These are phyloP conservation scores for Cystofilobasidium macerans DNA, from an alignment of 768 basidiomycete genomes.

Conservation along the genomic window DNA sequence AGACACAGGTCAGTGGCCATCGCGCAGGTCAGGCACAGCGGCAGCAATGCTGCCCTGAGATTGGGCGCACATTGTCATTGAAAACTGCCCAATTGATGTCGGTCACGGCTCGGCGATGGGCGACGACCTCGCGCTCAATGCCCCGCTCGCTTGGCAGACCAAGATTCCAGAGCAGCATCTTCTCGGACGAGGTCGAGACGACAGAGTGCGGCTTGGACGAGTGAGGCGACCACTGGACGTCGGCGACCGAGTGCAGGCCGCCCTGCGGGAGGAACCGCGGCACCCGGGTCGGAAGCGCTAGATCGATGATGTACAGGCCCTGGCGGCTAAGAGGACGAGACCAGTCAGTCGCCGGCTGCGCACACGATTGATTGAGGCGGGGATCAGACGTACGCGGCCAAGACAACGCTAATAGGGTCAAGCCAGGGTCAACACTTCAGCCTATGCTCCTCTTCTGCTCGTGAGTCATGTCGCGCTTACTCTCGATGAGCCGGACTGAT, in stretches of 20 bases:
- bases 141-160: conserved; percentile 58
- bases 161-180: conserved; percentile 83
- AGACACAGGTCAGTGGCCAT: background rate
- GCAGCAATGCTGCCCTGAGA: too few relatives aligned
- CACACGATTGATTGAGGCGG: background rate
- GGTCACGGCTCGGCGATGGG: conserved; percentile 89
- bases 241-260: conserved; percentile 79
- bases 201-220: conserved; percentile 34
- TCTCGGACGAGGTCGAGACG: conserved; percentile 27
- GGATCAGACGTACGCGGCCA: background rate
- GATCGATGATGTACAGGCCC: conserved; percentile 88
- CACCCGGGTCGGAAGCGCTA: conserved; percentile 71
- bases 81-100: conserved; percentile 95
- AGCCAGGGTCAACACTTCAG: background rate
- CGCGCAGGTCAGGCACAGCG: background rate
- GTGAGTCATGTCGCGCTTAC: conserved; percentile 4
- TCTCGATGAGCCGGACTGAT: conserved; percentile 25
- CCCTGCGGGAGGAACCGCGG: conserved; percentile 93
- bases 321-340: conserved; percentile 47
- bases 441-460: background rate
- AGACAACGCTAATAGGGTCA: conserved; percentile 7
- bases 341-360: background rate
- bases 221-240: conserved; percentile 39
- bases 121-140: conserved; percentile 71
- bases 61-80: conserved; percentile 55